phyloP scores from a whole-genome alignment of 1,284 basidiomycete genomes.

The Amylostereum areolatum region DNA sequence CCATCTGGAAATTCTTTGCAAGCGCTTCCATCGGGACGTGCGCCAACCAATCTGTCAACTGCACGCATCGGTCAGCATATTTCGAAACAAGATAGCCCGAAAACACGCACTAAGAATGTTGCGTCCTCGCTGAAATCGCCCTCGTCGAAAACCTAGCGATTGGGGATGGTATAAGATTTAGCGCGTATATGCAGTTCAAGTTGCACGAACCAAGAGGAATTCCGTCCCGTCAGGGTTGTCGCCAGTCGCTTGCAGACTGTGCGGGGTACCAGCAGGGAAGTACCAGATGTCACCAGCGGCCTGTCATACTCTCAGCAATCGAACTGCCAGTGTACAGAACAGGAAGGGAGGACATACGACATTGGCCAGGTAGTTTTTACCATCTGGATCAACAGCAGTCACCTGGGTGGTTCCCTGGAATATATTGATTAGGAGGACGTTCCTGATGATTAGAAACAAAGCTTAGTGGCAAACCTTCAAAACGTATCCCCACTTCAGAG shows the following conservation, averaged over 20 bases:
- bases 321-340: background rate
- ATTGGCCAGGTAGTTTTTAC: conserved; percentile 56
- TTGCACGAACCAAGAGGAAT: conserved; percentile 53
- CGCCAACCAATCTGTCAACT: conserved; percentile 61
- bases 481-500: conserved; percentile 61
- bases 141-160: conserved; percentile 58
- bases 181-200: conserved; percentile 1
- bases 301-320: conserved; percentile 11
- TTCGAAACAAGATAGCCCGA: background rate
- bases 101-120: conserved; percentile 50
- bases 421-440: background rate
- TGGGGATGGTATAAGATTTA: background rate
- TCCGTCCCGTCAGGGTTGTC: conserved; percentile 55
- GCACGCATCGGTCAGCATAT: conserved; percentile 8
- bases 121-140: conserved; percentile 63
- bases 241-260: conserved; percentile 55
- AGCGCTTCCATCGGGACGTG: conserved; percentile 61
- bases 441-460: background rate
- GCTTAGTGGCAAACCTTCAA: conserved; percentile 38
- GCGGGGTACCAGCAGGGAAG: conserved; percentile 58
- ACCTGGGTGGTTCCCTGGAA: conserved; percentile 56
- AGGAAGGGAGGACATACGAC: conserved; percentile 33
- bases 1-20: conserved; percentile 63
- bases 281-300: conserved; percentile 45
- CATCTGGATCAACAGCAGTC: conserved; percentile 52